Percentiles rank a stretch among this genome's conserved stretches.
phyloP scores from a whole-genome alignment of 2,329 filamentous ascomycete species.

The Clarireedia homoeocarpa region DNA sequence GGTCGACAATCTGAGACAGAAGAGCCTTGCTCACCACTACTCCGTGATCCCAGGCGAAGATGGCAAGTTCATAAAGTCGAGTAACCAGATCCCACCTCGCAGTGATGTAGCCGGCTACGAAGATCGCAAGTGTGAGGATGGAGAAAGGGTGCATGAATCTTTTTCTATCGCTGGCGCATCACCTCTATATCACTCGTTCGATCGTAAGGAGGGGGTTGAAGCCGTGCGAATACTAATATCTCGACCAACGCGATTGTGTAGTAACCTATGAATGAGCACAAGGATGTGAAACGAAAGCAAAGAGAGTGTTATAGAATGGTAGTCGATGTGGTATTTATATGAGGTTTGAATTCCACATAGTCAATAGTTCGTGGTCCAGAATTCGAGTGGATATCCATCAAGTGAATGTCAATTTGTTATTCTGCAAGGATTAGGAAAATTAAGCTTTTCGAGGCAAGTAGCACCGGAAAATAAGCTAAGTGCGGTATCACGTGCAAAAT shows the following conservation, averaged over 20 bases:
- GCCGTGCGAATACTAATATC: too few species aligned
- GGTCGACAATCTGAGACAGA: too few species aligned
- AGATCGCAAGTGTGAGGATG: slow-evolving; percentile 90
- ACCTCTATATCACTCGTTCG: slow-evolving; percentile 6
- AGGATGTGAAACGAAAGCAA: too few species aligned
- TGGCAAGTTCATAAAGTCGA: slow-evolving; percentile 88
- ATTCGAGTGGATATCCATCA: background rate
- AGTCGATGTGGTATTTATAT: background rate
- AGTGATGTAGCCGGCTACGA: slow-evolving; percentile 98
- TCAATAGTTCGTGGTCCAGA: slow-evolving; percentile 2
- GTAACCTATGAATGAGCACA: too few species aligned
- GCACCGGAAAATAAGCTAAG: too few species aligned
- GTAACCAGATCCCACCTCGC: slow-evolving; percentile 98
- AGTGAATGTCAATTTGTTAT: slow-evolving; percentile 3
- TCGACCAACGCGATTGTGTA: too few species aligned
- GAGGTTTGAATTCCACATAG: slow-evolving; percentile 1
- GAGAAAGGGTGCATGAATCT: slow-evolving; percentile 91
- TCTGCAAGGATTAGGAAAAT: background rate
- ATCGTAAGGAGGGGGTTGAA: background rate
- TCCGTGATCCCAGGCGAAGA: slow-evolving; percentile 98
- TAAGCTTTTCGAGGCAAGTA: background rate
- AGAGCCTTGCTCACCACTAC: slow-evolving; percentile 63
- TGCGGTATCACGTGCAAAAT: background rate
- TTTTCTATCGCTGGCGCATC: slow-evolving; percentile 26
- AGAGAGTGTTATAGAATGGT: background rate